phyloP scores from a whole-genome alignment of 768 basidiomycete genomes.

The Lentinula edodes region DNA sequence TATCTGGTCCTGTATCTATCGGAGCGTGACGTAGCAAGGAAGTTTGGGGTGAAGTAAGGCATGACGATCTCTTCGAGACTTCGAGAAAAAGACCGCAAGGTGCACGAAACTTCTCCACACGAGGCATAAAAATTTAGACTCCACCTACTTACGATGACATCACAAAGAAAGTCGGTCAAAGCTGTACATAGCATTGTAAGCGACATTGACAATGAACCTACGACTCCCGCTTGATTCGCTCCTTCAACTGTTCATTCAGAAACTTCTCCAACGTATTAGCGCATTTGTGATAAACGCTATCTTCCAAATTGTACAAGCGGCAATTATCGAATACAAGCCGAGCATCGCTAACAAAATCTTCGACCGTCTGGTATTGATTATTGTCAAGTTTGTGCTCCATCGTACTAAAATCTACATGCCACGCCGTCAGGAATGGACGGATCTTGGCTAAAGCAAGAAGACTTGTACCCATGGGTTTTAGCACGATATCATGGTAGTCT shows the following conservation, averaged over 20 bases:
- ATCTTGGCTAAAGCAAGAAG: not conserved
- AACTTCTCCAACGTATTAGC: conserved; percentile 81
- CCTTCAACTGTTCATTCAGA: conserved; percentile 49
- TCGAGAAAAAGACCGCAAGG: not conserved
- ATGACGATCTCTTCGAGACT: not conserved
- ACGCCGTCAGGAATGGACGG: not conserved
- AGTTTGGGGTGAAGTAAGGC: not conserved
- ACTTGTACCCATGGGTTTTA: conserved; percentile 84
- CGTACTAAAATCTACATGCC: conserved; percentile 67
- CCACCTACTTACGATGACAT: not conserved
- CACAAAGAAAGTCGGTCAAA: not conserved
- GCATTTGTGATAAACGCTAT: conserved; percentile 74
- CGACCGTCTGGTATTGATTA: conserved; percentile 75
- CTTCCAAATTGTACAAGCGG: conserved; percentile 78
- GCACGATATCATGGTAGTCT: conserved; percentile 89
- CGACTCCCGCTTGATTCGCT: conserved; percentile 21
- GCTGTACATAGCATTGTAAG: not conserved
- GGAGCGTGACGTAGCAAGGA: too few relatives aligned
- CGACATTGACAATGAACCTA: not conserved
- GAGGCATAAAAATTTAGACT: not conserved
- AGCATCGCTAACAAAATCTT: conserved; percentile 73
- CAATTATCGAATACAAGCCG: conserved; percentile 89
- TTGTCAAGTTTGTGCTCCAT: conserved; percentile 88
- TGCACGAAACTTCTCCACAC: not conserved
- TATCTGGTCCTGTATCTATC: too few relatives aligned